Conservation (phyloP, 345 rosid genomes). For the Corchorus capsularis region DNA sequence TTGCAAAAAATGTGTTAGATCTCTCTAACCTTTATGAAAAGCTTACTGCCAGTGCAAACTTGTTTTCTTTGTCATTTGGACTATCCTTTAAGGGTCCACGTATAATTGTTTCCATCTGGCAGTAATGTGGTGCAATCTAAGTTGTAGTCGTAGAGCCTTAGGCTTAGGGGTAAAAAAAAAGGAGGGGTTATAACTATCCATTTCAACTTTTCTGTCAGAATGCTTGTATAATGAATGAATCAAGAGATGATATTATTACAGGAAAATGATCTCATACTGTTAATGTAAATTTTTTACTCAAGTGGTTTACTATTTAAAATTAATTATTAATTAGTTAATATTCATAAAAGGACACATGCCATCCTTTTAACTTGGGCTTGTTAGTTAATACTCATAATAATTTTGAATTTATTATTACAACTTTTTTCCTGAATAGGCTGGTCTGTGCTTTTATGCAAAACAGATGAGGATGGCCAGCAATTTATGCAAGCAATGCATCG, state of each 20-base stretch:
- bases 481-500: slow-evolving; percentile 42
- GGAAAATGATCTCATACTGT: no score
- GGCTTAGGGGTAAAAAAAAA: no score
- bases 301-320: no score
- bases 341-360: no score
- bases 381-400: background rate
- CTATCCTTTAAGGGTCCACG: background rate
- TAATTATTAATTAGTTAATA: no score
- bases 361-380: no score
- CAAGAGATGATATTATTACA: no score
- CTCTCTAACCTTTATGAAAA: background rate
- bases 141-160: no score
- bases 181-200: no score
- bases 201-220: background rate
- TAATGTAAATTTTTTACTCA: no score
- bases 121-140: background rate
- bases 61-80: background rate
- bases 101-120: background rate
- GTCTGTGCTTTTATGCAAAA: slow-evolving; percentile 15
- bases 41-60: background rate
- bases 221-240: no score
- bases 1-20: background rate
- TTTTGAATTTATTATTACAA: background rate
- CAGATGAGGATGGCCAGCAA: slow-evolving; percentile 46
- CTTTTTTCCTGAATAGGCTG: background rate